phyloP scores from a whole-genome alignment of 1,139 yeast species.

The Lodderomyces jiufengensis region DNA sequence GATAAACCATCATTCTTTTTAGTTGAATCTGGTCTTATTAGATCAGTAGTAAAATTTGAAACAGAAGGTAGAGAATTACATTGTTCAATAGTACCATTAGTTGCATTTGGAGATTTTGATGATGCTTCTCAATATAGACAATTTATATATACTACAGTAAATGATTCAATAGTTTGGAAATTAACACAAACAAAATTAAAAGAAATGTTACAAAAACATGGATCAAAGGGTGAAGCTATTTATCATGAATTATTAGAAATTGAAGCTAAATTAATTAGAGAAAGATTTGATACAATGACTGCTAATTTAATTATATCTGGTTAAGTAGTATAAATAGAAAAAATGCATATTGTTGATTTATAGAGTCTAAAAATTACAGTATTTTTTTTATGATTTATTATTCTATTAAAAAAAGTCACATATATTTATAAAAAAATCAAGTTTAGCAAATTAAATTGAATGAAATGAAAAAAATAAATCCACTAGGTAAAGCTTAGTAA shows the following conservation, averaged over 20 bases:
- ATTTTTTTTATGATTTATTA: no score
- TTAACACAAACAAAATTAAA: conserved; percentile 47
- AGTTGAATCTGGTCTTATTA: conserved; percentile 77
- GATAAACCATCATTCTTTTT: conserved; percentile 55
- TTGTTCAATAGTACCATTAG: conserved; percentile 82
- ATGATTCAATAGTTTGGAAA: conserved; percentile 71
- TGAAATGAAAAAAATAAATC: conserved; percentile 4
- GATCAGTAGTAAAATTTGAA: conserved; percentile 55
- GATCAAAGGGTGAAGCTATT: conserved; percentile 46
- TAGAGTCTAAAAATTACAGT: no score
- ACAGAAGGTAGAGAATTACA: conserved; percentile 56
- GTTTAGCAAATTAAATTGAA: conserved; percentile 3
- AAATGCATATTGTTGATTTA: neutral
- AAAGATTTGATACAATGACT: conserved; percentile 68
- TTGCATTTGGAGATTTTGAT: conserved; percentile 78
- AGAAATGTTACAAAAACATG: conserved; percentile 33
- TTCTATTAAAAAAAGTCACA: neutral
- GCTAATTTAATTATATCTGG: conserved; percentile 64
- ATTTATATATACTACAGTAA: conserved; percentile 44
- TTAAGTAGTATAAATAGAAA: conserved; percentile 6
- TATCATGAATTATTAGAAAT: conserved; percentile 67
- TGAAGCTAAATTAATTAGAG: conserved; percentile 63
- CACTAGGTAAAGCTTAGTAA: conserved; percentile 17
- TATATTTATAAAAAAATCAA: neutral
- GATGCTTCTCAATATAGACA: conserved; percentile 34